These are phyloP conservation scores for Cladosporium phlei DNA, from an alignment of 2,329 filamentous ascomycete species.

Conservation along the genomic window DNA sequence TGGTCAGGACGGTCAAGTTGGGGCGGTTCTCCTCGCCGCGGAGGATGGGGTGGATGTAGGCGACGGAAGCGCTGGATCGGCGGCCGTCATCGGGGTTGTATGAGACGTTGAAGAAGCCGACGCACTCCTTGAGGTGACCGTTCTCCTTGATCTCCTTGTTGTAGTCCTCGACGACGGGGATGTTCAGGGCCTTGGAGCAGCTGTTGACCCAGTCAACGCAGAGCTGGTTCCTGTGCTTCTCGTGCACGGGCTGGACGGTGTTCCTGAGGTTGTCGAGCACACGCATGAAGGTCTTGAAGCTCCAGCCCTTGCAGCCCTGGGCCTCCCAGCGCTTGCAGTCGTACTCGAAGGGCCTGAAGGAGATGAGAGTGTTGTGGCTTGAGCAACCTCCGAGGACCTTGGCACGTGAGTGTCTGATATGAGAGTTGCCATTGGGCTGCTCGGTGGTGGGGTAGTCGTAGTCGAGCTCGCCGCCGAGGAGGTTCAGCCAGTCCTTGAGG, in stretches of 20 bases:
- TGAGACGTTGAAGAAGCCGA: slow-evolving; percentile 85
- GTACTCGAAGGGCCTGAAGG: slow-evolving; percentile 85
- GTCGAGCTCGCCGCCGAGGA: slow-evolving; percentile 82
- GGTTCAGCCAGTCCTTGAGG: slow-evolving; percentile 77
- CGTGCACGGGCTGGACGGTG: slow-evolving; percentile 84
- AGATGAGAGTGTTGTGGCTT: slow-evolving; percentile 90
- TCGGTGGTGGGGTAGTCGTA: slow-evolving; percentile 88
- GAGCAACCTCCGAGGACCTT: slow-evolving; percentile 92
- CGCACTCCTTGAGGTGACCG: slow-evolving; percentile 67
- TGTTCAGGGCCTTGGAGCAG: slow-evolving; percentile 71
- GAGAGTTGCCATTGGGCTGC: slow-evolving; percentile 85
- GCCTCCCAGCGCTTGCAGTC: slow-evolving; percentile 81
- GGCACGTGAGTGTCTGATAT: slow-evolving; percentile 86
- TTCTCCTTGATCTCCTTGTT: slow-evolving; percentile 74
- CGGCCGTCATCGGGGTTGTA: slow-evolving; percentile 87
- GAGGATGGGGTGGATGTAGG: slow-evolving; percentile 88
- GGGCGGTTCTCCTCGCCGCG: slow-evolving; percentile 74
- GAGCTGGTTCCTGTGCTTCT: slow-evolving; percentile 80
- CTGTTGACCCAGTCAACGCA: slow-evolving; percentile 85
- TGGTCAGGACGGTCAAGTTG: slow-evolving; percentile 80
- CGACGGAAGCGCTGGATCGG: slow-evolving; percentile 80
- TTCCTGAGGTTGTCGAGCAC: slow-evolving; percentile 80
- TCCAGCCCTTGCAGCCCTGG: slow-evolving; percentile 78
- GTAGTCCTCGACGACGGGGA: slow-evolving; percentile 80
- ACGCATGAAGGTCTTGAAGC: slow-evolving; percentile 77